Evolutionary conservation across 345 rosid genomes (phyloP).

Genomic region (Arabidopsis suecica): DNA sequence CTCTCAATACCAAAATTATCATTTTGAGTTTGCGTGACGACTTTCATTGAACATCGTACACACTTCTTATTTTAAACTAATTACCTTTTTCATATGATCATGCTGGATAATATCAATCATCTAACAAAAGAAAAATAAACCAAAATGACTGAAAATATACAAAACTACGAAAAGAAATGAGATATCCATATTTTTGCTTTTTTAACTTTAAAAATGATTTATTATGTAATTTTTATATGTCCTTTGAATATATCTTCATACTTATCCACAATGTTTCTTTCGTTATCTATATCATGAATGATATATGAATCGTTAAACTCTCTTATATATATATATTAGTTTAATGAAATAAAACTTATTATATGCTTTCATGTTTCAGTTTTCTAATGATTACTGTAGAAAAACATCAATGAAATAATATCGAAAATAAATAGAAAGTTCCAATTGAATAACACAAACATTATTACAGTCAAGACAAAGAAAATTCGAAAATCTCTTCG

Average conservation of each 20-base stretch:
- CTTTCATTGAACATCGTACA: constrained; percentile 18
- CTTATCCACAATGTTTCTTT: constrained; percentile 32
- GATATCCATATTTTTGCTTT: neutral
- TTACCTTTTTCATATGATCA: neutral
- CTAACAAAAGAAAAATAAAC: neutral
- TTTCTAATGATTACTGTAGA: neutral
- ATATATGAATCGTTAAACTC: neutral
- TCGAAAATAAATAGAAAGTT: constrained; percentile 8
- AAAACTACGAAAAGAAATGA: neutral
- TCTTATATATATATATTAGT: neutral
- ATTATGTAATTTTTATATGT: neutral
- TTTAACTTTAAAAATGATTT: neutral
- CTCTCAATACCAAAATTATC: neutral
- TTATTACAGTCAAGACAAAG: constrained; percentile 27
- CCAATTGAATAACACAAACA: constrained; percentile 13
- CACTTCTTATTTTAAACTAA: neutral
- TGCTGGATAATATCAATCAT: neutral
- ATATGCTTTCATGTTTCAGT: neutral
- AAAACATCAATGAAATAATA: neutral
- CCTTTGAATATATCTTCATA: neutral
- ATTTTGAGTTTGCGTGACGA: constrained; percentile 29
- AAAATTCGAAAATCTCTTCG: constrained; percentile 30
- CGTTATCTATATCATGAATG: constrained; percentile 13
- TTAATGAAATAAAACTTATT: neutral
- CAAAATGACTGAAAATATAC: neutral